Evolutionary conservation across 495 filamentous ascomycete genomes (phyloP).

Genomic region (Talaromyces ruber): DNA sequence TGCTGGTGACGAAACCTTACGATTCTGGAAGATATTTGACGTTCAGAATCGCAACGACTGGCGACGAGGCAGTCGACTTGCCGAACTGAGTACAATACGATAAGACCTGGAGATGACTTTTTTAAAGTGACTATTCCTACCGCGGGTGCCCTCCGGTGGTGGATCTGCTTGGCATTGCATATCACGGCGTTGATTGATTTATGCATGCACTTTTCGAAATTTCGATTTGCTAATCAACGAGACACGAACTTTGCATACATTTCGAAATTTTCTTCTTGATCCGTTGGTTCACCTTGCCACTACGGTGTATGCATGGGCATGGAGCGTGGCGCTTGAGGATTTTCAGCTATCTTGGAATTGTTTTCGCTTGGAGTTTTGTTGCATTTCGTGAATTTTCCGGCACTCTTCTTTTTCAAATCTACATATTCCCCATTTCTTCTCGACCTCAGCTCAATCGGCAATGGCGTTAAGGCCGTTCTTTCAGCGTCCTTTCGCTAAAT

Average conservation of each 20-base stretch:
- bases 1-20: slow-evolving; percentile 88
- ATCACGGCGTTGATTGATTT: neutral
- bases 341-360: neutral
- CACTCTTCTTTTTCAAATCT: neutral
- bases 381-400: neutral
- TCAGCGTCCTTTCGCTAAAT: neutral
- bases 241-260: neutral
- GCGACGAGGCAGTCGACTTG: slow-evolving; percentile 47
- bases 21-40: slow-evolving; percentile 95
- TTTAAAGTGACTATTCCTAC: neutral
- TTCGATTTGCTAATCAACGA: neutral
- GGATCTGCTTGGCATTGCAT: neutral
- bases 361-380: neutral
- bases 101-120: slow-evolving; percentile 17
- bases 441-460: neutral
- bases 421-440: neutral
- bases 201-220: neutral
- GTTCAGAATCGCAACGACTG: slow-evolving; percentile 48
- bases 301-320: neutral
- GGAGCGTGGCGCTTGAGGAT: neutral
- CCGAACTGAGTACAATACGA: slow-evolving; percentile 65
- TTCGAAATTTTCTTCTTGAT: neutral
- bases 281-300: neutral
- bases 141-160: too few relatives aligned
- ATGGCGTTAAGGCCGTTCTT: neutral